Percentiles rank a stretch among this genome's conserved stretches.
These are phyloP conservation scores for Zhuliangozyma blackwelliae DNA, from an alignment of 1,139 yeast genomes.

Conservation along the genomic window DNA sequence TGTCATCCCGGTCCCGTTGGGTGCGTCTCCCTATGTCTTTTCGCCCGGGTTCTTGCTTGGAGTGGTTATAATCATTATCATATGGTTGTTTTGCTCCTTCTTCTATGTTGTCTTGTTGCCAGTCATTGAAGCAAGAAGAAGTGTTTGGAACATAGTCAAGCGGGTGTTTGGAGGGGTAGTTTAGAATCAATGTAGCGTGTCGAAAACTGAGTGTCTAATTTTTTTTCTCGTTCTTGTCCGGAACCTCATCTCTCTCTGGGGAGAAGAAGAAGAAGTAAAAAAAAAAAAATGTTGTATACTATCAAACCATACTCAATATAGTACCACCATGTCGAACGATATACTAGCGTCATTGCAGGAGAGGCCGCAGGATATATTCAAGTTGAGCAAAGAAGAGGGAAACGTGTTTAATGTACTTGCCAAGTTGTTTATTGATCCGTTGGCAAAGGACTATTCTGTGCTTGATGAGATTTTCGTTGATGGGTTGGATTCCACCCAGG, in stretches of 20 bases:
- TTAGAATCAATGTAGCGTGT: no score
- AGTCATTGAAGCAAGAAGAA: constrained; percentile 12
- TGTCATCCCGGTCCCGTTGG: constrained; percentile 15
- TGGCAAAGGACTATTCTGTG: constrained; percentile 59
- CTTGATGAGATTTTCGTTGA: constrained; percentile 80
- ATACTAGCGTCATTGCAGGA: constrained; percentile 14
- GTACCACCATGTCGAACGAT: constrained; percentile 11
- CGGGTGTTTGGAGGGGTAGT: not conserved
- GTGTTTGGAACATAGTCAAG: constrained; percentile 8
- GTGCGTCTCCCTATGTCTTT: constrained; percentile 15
- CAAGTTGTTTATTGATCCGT: constrained; percentile 60
- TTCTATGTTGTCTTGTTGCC: constrained; percentile 16
- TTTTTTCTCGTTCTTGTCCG: no score
- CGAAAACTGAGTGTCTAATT: no score
- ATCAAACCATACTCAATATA: no score
- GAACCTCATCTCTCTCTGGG: no score
- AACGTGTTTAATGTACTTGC: constrained; percentile 35
- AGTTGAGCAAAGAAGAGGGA: constrained; percentile 12
- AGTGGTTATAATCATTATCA: constrained; percentile 13
- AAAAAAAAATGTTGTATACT: no score
- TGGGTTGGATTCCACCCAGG: constrained; percentile 86
- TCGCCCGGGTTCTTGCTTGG: constrained; percentile 16
- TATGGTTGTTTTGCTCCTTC: constrained; percentile 17
- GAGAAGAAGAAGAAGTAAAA: no score
- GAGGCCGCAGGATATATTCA: constrained; percentile 27